Evolutionary conservation across 192 early-diverging fungal genomes (phyloP).

Genomic region (Lunasporangiospora selenospora): DNA sequence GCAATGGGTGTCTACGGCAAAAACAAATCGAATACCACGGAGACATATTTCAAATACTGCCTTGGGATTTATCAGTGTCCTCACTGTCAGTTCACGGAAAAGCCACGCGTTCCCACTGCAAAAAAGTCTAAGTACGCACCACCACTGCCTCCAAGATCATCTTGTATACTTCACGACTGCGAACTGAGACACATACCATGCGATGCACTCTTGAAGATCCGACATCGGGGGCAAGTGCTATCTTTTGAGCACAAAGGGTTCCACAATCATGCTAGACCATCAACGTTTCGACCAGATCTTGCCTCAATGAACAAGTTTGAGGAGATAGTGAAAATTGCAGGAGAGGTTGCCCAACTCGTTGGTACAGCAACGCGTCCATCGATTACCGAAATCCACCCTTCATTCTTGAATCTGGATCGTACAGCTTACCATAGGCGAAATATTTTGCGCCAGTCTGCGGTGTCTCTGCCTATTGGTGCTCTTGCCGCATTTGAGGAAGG

Average conservation of each 20-base stretch:
- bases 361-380: neutral
- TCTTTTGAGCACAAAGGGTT: neutral
- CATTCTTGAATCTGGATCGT: neutral
- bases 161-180: too few species aligned
- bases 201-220: neutral
- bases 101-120: neutral
- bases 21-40: neutral
- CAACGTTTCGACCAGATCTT: neutral
- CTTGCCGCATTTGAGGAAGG: constrained; percentile 4
- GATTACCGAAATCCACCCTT: neutral
- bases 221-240: neutral
- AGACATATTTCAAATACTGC: neutral
- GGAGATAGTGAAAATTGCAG: neutral
- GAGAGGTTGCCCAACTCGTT: neutral
- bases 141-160: too few species aligned
- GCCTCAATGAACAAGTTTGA: neutral
- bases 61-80: constrained; percentile 7
- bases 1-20: neutral
- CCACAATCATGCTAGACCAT: constrained; percentile 7
- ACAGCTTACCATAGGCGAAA: neutral
- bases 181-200: too few species aligned
- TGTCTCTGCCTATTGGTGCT: neutral
- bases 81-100: neutral
- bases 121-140: neutral
- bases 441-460: neutral